A percentile compares a stretch with the other conserved stretches of the same genome.
These are phyloP conservation scores for Aspergillus cavernicola DNA, from an alignment of 495 filamentous ascomycete species.

Conservation along the genomic window DNA sequence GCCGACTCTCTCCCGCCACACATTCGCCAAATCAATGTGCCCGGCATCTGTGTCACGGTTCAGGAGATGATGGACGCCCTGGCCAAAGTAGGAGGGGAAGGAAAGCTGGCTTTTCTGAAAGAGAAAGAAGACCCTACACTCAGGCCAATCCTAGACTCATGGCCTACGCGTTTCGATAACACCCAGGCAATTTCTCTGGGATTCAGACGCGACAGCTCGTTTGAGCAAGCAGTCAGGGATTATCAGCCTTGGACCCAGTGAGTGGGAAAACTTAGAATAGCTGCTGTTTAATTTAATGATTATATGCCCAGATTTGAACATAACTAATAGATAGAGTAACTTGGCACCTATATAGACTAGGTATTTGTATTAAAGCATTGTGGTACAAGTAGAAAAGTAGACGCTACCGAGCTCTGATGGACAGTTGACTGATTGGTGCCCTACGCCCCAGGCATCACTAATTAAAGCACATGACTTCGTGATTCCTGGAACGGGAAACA, in stretches of 20 bases:
- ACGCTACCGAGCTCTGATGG: no score
- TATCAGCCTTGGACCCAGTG: slow-evolving; percentile 37
- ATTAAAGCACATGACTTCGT: slow-evolving; percentile 8
- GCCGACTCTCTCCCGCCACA: slow-evolving; percentile 48
- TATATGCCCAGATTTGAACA: no score
- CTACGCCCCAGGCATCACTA: neutral
- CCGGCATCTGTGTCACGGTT: slow-evolving; percentile 64
- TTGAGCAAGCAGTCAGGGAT: slow-evolving; percentile 54
- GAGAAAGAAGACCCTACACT: slow-evolving; percentile 58
- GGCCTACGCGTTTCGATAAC: slow-evolving; percentile 66
- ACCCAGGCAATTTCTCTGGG: slow-evolving; percentile 54
- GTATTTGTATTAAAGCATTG: neutral
- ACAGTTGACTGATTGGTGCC: neutral
- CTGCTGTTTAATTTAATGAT: no score
- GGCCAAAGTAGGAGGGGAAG: slow-evolving; percentile 61
- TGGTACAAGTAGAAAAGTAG: no score
- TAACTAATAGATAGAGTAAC: neutral
- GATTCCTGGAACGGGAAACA: neutral
- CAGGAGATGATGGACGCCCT: slow-evolving; percentile 71
- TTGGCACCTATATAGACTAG: no score
- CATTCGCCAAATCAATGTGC: slow-evolving; percentile 63
- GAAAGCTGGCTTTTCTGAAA: slow-evolving; percentile 55
- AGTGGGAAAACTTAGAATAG: no score
- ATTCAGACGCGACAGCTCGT: slow-evolving; percentile 52
- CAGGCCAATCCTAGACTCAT: slow-evolving; percentile 63